phyloP scores from a whole-genome alignment of 805 yeast genomes.

The Jamesozyma spencerorum region DNA sequence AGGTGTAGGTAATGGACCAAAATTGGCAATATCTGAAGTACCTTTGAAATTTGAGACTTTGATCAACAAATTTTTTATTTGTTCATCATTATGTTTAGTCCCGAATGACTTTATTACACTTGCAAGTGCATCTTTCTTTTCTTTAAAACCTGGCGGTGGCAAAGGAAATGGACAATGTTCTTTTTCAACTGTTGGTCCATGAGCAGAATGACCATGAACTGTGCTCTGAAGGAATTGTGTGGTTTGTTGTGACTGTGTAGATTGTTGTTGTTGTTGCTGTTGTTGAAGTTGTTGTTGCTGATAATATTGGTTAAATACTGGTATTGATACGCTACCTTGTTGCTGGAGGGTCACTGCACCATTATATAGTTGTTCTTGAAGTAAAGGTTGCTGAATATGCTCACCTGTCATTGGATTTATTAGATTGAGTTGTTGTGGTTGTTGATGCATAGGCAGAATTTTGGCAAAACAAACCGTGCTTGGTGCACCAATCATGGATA shows the following conservation, averaged over 20 bases:
- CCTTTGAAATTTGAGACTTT: conserved; percentile 38
- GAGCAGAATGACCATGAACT: background rate
- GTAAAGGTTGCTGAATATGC: conserved; percentile 19
- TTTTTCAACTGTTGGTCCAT: conserved; percentile 14
- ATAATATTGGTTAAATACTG: conserved; percentile 24
- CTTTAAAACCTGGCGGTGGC: conserved; percentile 26
- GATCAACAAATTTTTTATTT: conserved; percentile 37
- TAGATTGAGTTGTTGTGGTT: conserved; percentile 11
- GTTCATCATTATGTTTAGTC: conserved; percentile 17
- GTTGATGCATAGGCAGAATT: conserved; percentile 36
- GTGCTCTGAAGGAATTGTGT: conserved; percentile 6
- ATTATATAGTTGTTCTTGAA: conserved; percentile 28
- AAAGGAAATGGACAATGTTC: conserved; percentile 30
- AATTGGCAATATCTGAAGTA: conserved; percentile 38
- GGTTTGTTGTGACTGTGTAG: conserved; percentile 11
- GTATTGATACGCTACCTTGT: conserved; percentile 27
- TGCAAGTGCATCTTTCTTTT: conserved; percentile 11
- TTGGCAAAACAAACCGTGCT: conserved; percentile 81
- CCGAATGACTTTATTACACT: conserved; percentile 20
- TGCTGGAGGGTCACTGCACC: conserved; percentile 28
- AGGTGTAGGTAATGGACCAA: conserved; percentile 75
- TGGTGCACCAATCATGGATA: conserved; percentile 62
- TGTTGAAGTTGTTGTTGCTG: conserved; percentile 6
- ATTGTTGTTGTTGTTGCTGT: conserved; percentile 4
- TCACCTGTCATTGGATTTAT: conserved; percentile 2